These are phyloP conservation scores for Persicaria tinctoria DNA, from an alignment of 148 eudicot species.

Conservation along the genomic window DNA sequence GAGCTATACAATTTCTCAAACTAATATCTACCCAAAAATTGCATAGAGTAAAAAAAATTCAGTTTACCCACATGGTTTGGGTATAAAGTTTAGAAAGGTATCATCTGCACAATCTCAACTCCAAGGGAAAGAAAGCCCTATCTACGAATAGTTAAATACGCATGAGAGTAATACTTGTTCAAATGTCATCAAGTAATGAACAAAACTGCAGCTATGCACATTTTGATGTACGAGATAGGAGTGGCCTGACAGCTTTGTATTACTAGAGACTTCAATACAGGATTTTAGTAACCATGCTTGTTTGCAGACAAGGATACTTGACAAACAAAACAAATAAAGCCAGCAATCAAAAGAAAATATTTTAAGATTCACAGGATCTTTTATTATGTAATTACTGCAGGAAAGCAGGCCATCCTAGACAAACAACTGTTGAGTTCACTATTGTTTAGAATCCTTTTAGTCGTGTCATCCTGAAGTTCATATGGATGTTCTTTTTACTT, in stretches of 20 bases:
- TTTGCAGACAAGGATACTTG: not conserved
- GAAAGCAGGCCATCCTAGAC: not conserved
- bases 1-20: not conserved
- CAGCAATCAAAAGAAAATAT: not conserved
- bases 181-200: not conserved
- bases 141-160: not conserved
- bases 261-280: not conserved
- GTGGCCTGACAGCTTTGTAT: not conserved
- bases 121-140: not conserved
- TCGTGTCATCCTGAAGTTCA: not conserved
- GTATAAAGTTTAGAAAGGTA: not conserved
- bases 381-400: not conserved
- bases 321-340: not conserved
- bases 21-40: not conserved
- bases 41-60: not conserved
- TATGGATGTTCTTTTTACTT: not conserved
- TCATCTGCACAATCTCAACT: not conserved
- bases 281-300: not conserved
- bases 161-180: not conserved
- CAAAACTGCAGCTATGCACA: constrained; percentile 1
- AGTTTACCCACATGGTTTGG: not conserved
- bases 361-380: not conserved
- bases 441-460: not conserved
- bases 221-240: not conserved
- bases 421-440: not conserved